Evolutionary conservation across 2,329 filamentous ascomycete genomes (phyloP).

Genomic region (Fusarium pininemorale): DNA sequence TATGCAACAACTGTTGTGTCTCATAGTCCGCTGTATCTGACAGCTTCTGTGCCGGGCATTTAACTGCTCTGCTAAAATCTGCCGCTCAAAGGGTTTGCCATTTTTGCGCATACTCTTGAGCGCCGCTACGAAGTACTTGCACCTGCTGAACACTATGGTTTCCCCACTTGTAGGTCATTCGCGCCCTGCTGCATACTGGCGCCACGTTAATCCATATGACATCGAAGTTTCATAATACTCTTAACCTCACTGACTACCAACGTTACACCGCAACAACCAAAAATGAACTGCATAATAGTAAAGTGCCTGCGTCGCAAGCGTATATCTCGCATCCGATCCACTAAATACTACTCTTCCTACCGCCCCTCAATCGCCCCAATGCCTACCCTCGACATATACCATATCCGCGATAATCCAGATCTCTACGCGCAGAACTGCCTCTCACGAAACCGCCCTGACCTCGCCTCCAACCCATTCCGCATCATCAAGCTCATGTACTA

Average conservation of each 20-base stretch:
- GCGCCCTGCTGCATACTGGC: not conserved
- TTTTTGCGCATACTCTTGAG: not conserved
- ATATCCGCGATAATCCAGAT: not conserved
- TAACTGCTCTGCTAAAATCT: too few relatives aligned
- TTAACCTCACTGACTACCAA: not conserved
- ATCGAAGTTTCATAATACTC: not conserved
- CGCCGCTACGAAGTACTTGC: too few relatives aligned
- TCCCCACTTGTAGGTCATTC: not conserved
- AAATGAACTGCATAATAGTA: not conserved
- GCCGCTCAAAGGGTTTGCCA: too few relatives aligned
- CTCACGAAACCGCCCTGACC: not conserved
- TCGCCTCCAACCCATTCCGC: not conserved
- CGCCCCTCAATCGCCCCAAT: not conserved
- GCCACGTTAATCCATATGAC: fast-evolving
- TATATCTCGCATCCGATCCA: fast-evolving
- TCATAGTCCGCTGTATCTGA: too few relatives aligned
- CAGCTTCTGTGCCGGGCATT: too few relatives aligned
- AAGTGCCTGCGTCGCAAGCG: not conserved
- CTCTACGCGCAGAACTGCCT: not conserved
- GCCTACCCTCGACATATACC: not conserved
- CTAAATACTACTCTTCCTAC: not conserved
- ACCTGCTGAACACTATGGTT: not conserved
- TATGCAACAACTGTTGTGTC: too few relatives aligned
- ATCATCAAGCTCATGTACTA: not conserved
- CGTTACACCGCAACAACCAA: fast-evolving